Conservation (phyloP, 805 yeast genomes). For the Ogataea thermomethanolica region DNA sequence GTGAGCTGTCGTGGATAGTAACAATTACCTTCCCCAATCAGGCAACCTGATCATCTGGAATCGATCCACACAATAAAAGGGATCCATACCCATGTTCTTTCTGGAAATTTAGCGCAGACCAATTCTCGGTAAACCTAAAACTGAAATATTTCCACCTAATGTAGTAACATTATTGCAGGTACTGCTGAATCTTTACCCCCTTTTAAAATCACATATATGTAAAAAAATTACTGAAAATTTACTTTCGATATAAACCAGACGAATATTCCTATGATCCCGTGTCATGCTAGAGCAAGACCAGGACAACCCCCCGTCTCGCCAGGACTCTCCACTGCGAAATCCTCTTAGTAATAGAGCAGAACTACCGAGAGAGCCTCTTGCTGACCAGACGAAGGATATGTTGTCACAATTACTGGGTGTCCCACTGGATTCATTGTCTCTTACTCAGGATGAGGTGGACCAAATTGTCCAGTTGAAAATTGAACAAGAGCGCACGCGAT, state of each 20-base stretch:
- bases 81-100: not conserved
- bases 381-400: constrained; percentile 2
- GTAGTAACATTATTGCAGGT: constrained; percentile 1
- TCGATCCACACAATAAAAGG: constrained; percentile 1
- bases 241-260: too few relatives aligned
- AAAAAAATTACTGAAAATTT: not conserved
- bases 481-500: constrained; percentile 43
- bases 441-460: constrained; percentile 34
- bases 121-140: not conserved
- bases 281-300: constrained; percentile 9
- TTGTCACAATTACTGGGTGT: constrained; percentile 14
- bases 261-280: constrained; percentile 6
- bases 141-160: constrained; percentile 1
- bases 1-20: not conserved
- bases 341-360: constrained; percentile 7
- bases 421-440: constrained; percentile 29
- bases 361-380: not conserved
- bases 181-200: constrained; percentile 2
- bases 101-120: constrained; percentile 4
- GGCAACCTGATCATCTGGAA: constrained; percentile 2
- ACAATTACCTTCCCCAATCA: constrained; percentile 1
- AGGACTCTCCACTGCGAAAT: constrained; percentile 15
- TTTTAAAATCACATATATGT: constrained; percentile 3
- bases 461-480: constrained; percentile 36
- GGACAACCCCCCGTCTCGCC: constrained; percentile 11